Evolutionary conservation across 495 filamentous ascomycete species (phyloP), one percentile per base, ranked within the genome.

Genomic region (Hypoxylon rickii): DNA sequence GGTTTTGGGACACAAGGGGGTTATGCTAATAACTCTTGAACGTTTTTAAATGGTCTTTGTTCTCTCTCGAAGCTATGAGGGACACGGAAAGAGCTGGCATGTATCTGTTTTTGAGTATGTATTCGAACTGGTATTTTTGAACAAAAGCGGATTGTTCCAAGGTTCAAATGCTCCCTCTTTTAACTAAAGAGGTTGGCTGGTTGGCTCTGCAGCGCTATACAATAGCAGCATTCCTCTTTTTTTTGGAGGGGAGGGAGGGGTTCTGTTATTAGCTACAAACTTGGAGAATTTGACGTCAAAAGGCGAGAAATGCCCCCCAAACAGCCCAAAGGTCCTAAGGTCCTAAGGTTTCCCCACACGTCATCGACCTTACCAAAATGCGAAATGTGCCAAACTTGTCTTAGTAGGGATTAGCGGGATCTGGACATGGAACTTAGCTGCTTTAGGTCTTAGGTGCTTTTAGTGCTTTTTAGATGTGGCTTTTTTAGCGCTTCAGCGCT

Each of bases 321-420:
- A 34, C 5, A 34, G 12, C n/a, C n/a, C n/a, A n/a, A 34, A 49
- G 24, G 38, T 44, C 39, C 45, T 47, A 55, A 44, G 29, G 15
- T 17, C 39, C 38, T 15, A 39, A 54, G 57, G 41, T 38, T 39
- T 51, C 64, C 48, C 51, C 64, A 61, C 60, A 61, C 60, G 55
- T 66, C 64, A 64, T 66, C 51, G 55, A 58, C 47, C 54, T 44
- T 53, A 7, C 33, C 16, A n/a, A n/a, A n/a, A n/a, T n/a, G n/a
- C n/a, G n/a, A n/a, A n/a, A n/a, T n/a, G n/a, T n/a, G n/a, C n/a
- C n/a, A 18, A 37, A 13, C n/a, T 41, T 42, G 40, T 34, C 18
- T 53, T 7, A 12, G 37, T 44, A 21, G 41, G 21, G 44, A 33
- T 44, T 60, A 48, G 49, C 37, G 32, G 43, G 29, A 60, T 59